Base-by-base conservation (phyloP, 2,329 filamentous ascomycete species). In the Pseudogymnoascus sp. region DNA sequence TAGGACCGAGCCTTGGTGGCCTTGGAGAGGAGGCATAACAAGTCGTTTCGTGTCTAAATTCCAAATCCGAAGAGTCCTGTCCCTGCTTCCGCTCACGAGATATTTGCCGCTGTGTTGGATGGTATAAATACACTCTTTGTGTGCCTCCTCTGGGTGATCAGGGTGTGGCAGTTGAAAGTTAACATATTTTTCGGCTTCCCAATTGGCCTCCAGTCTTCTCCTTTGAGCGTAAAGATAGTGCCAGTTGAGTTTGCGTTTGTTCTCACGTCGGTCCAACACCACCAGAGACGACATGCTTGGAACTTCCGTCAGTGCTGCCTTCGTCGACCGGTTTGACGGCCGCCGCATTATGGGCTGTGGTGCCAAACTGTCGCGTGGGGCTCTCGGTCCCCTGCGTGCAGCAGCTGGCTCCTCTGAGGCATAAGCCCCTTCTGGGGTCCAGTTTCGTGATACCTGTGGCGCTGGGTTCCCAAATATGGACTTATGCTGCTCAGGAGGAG, bases 141-240 rank as follows among this genome's bases (percentile, higher is more conserved):
- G 95, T 0, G 90, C 91, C 73, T 97, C 93, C 34, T 90, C 82
- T 0, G 86, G 86, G 70, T 92, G 82, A 39, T 85, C 81, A 0
- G 92, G 92, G 71, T 96, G 91, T 0, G 95, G 95, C 1, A 99
- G 82, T 73, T 96, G 91, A 71, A 97, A 97, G 67, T 93, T 96
- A 2, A 82, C 85, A 73, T 84, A 96, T 64, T 86, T 88, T 3
- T 90, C 93, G 18, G 86, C 82, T 65, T 91, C 86, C 95, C 95
- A 99, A 73, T 99, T 97, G 6, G 88, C 86, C 76, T 99, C 95
- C 12, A 99, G 78, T 21, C 86, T 83, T 63, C 87, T 84, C 65
- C 95, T 87, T 79, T 96, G 90, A 68, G 90, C 91, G 77, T 96
- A 99, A 0, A 99, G 80, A 73, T 95, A 91, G 62, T 92, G 89